Conservation (phyloP, 2,329 filamentous ascomycete species). For the Penicillium digitatum region DNA sequence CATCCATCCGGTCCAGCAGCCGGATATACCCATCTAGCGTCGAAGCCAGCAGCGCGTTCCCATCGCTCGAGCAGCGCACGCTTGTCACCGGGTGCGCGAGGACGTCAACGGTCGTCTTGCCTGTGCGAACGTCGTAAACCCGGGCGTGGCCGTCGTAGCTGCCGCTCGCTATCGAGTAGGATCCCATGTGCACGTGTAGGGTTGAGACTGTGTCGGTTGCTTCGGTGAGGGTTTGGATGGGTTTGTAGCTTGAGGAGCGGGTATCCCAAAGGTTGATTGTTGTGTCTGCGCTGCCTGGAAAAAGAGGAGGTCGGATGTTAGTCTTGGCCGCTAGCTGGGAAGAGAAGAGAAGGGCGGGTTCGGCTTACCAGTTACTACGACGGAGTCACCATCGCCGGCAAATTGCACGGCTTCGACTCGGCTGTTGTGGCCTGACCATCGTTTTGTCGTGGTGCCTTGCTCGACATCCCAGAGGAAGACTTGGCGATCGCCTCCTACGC, state of each 20-base stretch:
- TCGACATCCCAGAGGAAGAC: conserved; percentile 95
- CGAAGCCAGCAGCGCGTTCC: conserved; percentile 68
- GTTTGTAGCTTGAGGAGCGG: conserved; percentile 40
- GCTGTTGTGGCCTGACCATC: conserved; percentile 68
- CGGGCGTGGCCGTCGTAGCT: conserved; percentile 82
- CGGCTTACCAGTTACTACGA: conserved; percentile 61
- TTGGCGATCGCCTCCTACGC: conserved; percentile 81
- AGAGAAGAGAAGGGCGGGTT: not conserved
- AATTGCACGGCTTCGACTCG: conserved; percentile 77
- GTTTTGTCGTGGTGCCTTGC: conserved; percentile 68
- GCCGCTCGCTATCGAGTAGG: conserved; percentile 60
- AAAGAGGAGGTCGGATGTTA: not conserved
- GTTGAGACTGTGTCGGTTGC: conserved; percentile 42
- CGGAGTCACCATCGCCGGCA: conserved; percentile 67
- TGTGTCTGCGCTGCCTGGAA: conserved; percentile 43
- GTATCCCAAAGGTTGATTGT: conserved; percentile 44
- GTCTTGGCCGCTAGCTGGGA: not conserved
- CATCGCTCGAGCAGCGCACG: conserved; percentile 66
- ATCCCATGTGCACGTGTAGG: conserved; percentile 38
- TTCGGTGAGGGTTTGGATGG: conserved; percentile 42
- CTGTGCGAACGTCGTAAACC: conserved; percentile 77
- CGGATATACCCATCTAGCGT: conserved; percentile 72
- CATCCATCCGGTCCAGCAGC: conserved; percentile 74
- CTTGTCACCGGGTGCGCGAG: conserved; percentile 68
- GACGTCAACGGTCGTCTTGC: conserved; percentile 66